Conservation (phyloP, 2,329 filamentous ascomycete species). For the Ophiostoma angusticollis region DNA sequence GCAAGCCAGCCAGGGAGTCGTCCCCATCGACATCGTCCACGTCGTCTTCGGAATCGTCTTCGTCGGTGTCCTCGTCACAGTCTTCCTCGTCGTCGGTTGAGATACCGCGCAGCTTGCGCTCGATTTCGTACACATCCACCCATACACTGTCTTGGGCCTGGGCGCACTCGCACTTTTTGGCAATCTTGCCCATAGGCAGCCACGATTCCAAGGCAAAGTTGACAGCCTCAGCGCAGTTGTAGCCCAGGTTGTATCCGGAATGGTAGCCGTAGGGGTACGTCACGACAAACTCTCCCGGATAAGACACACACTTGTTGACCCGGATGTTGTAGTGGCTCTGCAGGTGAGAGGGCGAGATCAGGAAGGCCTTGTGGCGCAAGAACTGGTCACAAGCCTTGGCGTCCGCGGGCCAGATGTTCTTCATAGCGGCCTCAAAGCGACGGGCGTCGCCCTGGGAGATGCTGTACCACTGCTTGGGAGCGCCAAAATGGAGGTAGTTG, state of each 20-base stretch:
- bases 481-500: constrained; percentile 98
- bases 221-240: constrained; percentile 97
- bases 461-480: constrained; percentile 98
- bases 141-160: constrained; percentile 94
- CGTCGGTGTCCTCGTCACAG: constrained; percentile 56
- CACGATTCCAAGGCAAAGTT: constrained; percentile 95
- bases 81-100: constrained; percentile 73
- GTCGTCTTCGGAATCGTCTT: constrained; percentile 45
- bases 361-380: constrained; percentile 89
- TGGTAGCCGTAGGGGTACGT: constrained; percentile 98
- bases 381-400: constrained; percentile 95
- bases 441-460: constrained; percentile 92
- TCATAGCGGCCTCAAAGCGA: constrained; percentile 90
- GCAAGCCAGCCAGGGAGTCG: constrained; percentile 52
- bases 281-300: constrained; percentile 95
- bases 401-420: constrained; percentile 84
- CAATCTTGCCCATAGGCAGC: constrained; percentile 88
- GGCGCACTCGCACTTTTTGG: constrained; percentile 93
- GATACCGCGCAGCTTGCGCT: constrained; percentile 84
- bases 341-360: constrained; percentile 83
- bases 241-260: constrained; percentile 93
- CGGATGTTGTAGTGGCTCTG: constrained; percentile 85
- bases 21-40: constrained; percentile 42
- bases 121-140: constrained; percentile 93
- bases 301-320: constrained; percentile 89